Evolutionary conservation across 129 eudicot genomes (phyloP), one percentile per base, ranked within the genome.

Genomic region (Artemisia argyi): DNA sequence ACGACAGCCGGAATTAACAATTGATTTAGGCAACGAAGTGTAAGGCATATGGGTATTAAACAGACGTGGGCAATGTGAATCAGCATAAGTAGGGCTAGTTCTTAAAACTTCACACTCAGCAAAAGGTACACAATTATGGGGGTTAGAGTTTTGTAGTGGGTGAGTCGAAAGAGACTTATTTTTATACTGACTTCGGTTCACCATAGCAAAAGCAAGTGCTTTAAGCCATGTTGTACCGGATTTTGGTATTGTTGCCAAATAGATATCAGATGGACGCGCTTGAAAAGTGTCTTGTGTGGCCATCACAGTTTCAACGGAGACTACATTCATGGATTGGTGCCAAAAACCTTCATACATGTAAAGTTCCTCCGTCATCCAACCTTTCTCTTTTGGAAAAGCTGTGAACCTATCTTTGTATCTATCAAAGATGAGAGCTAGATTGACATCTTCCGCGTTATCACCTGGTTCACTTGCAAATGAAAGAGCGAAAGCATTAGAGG

Each of bases 261-360:
- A 60, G 47, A 80, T 73, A 17, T 77, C 81, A 6, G 72, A 47
- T 18, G 76, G 32, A 35, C 3, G 75, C 52, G 88, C 77, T 26
- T 53, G 15, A 53, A 77, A 80, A 39, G 54, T 66, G n/a, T 69
- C 81, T 62, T 77, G 88, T 0, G 30, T 7, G 7, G 67, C 60
- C 54, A 80, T 77, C 18, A 74, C 62, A 1, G 67, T 73, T 68
- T 80, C 65, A 58, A 76, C 56, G 0, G 56, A 72, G 42, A 62
- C 54, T 35, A 42, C 22, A 11, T 5, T 32, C 12, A 24, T 68
- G 11, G 82, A 72, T 22, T 58, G 73, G 56, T 59, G 75, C 88
- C 88, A 80, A 69, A 84, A 84, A 30, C 80, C 76, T 73, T 84
- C 78, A 46, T 80, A 80, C 53, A 30, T 53, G 55, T 73, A 80